Base-by-base conservation (phyloP, 2,329 filamentous ascomycete genomes). In the Aspergillus sp. region DNA sequence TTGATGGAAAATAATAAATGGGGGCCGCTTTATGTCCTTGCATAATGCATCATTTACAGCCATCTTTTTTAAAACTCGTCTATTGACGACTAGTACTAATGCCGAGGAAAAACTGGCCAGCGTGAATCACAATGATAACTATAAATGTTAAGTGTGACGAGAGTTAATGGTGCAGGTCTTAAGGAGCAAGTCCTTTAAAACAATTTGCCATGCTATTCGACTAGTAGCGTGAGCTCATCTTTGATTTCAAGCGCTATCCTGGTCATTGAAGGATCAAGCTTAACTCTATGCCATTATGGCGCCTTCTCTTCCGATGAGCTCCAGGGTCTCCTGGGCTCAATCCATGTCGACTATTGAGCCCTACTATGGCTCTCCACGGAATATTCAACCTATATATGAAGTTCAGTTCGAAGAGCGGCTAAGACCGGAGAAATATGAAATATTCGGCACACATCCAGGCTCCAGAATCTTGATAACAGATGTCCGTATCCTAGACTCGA, bases 401-500 rank as follows among this genome's bases (percentile, higher is more conserved):
- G 12, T 41, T 13, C 13, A 20, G 7, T 41, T 23, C 10, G 38
- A 23, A 5, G 38, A 23, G 19, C 12, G 13, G 6, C 7, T 41
- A 23, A 41, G 20, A 23, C 38, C 38, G 5, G 20, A 41, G 38
- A 41, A 13, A 3, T 41, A 41, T 23, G 38, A 41, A 10, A 41
- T 41, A 9, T 41, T 19, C 10, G 38, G 38, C 17, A 41, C 38
- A 13, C 38, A 41, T 41, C 19, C 38, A 13, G 38, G 23, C 12
- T 19, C 38, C 38, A 41, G 23, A 17, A 41, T 22, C 7, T 41
- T 41, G n/a, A 41, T 41, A 20, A 6, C 19, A 23, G 38, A 41
- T 10, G 38, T 73, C 12, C 63, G 62, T n/a, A 71, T 72, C 43
- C 43, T 74, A 2, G 70, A 74, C 23, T 65, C 64, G 1, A 71